Conservation (phyloP, 768 basidiomycete genomes). For the Russula sp. region DNA sequence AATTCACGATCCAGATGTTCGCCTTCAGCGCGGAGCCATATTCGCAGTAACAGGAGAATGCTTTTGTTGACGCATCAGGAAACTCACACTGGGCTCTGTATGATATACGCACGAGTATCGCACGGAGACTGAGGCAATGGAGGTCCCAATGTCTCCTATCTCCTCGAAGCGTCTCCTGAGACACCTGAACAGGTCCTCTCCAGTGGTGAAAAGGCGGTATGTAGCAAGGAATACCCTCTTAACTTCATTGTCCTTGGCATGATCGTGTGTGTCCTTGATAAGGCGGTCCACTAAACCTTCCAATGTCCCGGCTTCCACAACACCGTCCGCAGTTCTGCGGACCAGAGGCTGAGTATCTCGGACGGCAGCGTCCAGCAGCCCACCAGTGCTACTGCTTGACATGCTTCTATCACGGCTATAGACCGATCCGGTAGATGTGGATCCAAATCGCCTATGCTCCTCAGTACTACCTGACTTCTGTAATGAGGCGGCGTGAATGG, state of each 20-base stretch:
- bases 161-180: constrained; percentile 36
- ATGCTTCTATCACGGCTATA: not conserved
- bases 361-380: constrained; percentile 7
- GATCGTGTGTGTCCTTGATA: constrained; percentile 24
- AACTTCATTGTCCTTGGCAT: constrained; percentile 32
- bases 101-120: constrained; percentile 13
- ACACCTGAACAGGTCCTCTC: constrained; percentile 34
- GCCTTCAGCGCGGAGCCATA: constrained; percentile 8
- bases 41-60: constrained; percentile 6
- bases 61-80: constrained; percentile 5
- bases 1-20: constrained; percentile 24
- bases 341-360: constrained; percentile 10
- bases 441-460: not conserved
- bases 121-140: not conserved
- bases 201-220: constrained; percentile 37
- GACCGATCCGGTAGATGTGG: not conserved
- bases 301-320: constrained; percentile 35
- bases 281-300: constrained; percentile 38
- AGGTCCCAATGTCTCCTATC: constrained; percentile 14
- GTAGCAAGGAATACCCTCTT: constrained; percentile 36
- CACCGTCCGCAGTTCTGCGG: constrained; percentile 22
- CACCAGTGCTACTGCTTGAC: not conserved
- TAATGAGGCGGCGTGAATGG: not conserved
- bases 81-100: no score
- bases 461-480: not conserved